Evolutionary conservation across 2,329 filamentous ascomycete species (phyloP), one percentile per base, ranked within the genome.

Genomic region (Bimuria novae-zelandiae): DNA sequence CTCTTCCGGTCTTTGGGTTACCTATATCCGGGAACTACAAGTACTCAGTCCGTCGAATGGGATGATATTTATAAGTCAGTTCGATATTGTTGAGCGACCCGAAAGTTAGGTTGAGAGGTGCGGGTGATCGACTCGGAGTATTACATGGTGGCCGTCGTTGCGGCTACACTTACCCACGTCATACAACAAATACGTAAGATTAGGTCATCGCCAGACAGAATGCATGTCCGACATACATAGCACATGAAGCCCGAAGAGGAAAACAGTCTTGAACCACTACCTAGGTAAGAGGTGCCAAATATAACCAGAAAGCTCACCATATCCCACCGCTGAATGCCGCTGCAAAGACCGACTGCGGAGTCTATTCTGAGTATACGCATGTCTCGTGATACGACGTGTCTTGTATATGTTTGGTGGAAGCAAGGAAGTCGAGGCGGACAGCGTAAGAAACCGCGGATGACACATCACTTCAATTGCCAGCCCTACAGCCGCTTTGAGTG

Each of bases 381-480:
- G n/a, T 37, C 22, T 47, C 32, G 43, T 47, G 33, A 37, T 47
- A 47, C 32, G 44, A 29, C 33, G 37, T 46, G 30, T 37, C 30
- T 36, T 46, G 23, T 22, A 27, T 4, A 2, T 27, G 22, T 29
- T n/a, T 36, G 33, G 33, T 36, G 33, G 39, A 29, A 27, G 32
- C 7, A 33, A 37, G 43, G 14, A 46, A 37, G 30, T 29, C 19
- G 43, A 46, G 25, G 43, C 43, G 43, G 37, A 22, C 4, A 32
- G 21, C 8, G 43, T 36, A n/a, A 46, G 44, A 27, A 19, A n/a
- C 3, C 8, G 4, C 21, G 43, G 44, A 47, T 39, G 44, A 47
- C 44, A 39, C 44, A 47, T 46, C 43, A 27, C 43, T 11, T 27
- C n/a, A n/a, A 47, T 11, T 7, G 33, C 7, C 23, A 39, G 33